A percentile compares a stretch with the other conserved stretches of the same genome.
Evolutionary conservation across 495 filamentous ascomycete species (phyloP).

Genomic region (Platismatia glauca): DNA sequence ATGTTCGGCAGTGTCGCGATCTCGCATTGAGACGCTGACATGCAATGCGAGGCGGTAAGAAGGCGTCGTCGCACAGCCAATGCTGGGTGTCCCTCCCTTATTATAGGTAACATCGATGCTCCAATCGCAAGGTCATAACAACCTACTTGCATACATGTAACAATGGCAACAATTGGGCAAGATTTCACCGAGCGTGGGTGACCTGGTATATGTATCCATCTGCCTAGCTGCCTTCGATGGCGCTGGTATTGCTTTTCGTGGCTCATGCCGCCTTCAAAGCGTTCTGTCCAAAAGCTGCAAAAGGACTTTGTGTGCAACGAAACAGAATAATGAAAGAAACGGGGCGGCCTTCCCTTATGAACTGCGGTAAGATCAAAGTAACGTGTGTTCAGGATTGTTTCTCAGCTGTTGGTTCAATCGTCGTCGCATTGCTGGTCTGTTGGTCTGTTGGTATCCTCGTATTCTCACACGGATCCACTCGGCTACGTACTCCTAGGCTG

Average conservation of each 20-base stretch:
- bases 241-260: not conserved
- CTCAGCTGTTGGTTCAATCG: not conserved
- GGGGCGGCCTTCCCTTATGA: not conserved
- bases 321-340: not conserved
- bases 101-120: not conserved
- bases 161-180: not conserved
- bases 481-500: not conserved
- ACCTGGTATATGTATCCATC: not conserved
- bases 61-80: not conserved
- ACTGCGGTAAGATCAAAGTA: not conserved
- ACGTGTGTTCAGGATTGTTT: too few species aligned
- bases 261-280: not conserved
- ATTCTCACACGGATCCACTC: not conserved
- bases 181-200: not conserved
- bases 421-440: too few species aligned
- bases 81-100: not conserved
- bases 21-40: not conserved
- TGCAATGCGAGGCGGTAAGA: not conserved
- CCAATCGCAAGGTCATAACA: not conserved
- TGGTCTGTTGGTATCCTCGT: not conserved
- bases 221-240: not conserved
- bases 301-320: not conserved
- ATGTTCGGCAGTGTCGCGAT: not conserved
- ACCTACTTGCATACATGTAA: not conserved
- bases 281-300: not conserved